These are phyloP conservation scores for Hypsizygus marmoreus DNA, from an alignment of 768 basidiomycete genomes.

Conservation along the genomic window DNA sequence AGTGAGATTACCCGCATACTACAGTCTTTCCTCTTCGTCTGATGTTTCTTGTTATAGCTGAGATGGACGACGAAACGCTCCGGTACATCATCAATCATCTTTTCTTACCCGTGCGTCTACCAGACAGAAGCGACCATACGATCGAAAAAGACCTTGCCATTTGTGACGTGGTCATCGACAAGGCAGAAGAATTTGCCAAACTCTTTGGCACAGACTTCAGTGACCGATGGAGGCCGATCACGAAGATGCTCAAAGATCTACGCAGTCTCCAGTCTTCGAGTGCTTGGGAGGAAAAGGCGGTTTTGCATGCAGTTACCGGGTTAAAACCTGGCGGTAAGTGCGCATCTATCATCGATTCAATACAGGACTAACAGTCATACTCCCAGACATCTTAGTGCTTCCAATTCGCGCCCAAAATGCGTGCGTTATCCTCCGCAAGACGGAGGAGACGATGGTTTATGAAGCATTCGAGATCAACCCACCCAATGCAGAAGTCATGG, in stretches of 20 bases:
- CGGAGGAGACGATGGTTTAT: constrained; percentile 28
- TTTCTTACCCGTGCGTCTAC: constrained; percentile 43
- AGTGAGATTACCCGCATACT: too few species aligned
- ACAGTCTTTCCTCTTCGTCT: too few species aligned
- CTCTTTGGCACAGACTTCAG: constrained; percentile 10
- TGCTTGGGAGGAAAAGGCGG: constrained; percentile 1
- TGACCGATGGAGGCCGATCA: constrained; percentile 30
- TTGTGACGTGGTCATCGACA: constrained; percentile 17
- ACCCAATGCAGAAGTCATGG: constrained; percentile 34
- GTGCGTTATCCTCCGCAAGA: constrained; percentile 40
- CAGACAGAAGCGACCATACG: constrained; percentile 34
- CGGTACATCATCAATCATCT: constrained; percentile 43
- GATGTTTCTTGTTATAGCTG: too few species aligned
- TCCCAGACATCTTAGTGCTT: constrained; percentile 38
- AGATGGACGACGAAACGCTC: too few species aligned
- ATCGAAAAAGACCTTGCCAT: constrained; percentile 27
- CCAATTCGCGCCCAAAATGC: constrained; percentile 50
- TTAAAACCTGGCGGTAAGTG: constrained; percentile 23
- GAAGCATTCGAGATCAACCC: constrained; percentile 52
- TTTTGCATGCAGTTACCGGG: constrained; percentile 17
- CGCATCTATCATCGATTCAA: neutral
- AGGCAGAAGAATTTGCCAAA: constrained; percentile 18
- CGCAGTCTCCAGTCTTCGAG: constrained; percentile 4
- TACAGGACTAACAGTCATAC: neutral
- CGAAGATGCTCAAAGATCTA: constrained; percentile 31